Base-by-base conservation (phyloP, 495 filamentous ascomycete species). In the Diplogelasinospora grovesii region DNA sequence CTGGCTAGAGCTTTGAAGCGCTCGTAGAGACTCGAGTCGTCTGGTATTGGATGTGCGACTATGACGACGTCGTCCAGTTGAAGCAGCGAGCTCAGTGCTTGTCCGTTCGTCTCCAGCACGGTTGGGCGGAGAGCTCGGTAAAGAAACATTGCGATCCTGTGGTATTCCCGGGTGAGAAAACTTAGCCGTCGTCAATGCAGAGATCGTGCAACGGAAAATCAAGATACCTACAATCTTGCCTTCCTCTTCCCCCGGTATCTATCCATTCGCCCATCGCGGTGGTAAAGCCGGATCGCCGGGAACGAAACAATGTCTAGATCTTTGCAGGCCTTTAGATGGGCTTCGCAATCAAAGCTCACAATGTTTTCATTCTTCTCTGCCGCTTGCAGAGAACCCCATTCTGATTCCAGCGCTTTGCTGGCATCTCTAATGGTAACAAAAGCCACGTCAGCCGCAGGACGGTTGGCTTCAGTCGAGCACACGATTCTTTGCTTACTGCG, bases 261-360 rank as follows among this genome's bases (percentile, higher is more conserved):
- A 11, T 49, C 41, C 13, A 57, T 19, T 10, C 50, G 34, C 0
- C 53, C 52, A n/a, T 49, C 45, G n/a, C 55, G 48, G 8, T 52
- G 46, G 31, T 65, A 66, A 5, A 69, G 26, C 9, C 57, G 47
- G 22, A 66, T 56, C 9, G 61, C 41, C 5, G 65, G 65, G 40
- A 60, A 60, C 0, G 61, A 57, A 3, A 57, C 32, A 16, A 56
- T 55, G 28, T 58, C 48, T 25, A 63, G 46, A 30, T 48, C 31
- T 23, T 56, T 56, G 22, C 65, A 55, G 8, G 46, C 36, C 8
- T 11, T 22, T 31, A 50, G 50, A 22, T 50, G 34, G 0, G 40
- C 28, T 8, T 39, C 43, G 39, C 65, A 69, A 48, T 69, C 63
- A 16, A 67, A 50, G 46, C 49, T 60, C 11, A 67, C 23, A 19